A percentile compares a stretch with the other conserved stretches of the same genome.
phyloP scores from a whole-genome alignment of 805 yeast species.

The Grigorovia yakushimaensis region DNA sequence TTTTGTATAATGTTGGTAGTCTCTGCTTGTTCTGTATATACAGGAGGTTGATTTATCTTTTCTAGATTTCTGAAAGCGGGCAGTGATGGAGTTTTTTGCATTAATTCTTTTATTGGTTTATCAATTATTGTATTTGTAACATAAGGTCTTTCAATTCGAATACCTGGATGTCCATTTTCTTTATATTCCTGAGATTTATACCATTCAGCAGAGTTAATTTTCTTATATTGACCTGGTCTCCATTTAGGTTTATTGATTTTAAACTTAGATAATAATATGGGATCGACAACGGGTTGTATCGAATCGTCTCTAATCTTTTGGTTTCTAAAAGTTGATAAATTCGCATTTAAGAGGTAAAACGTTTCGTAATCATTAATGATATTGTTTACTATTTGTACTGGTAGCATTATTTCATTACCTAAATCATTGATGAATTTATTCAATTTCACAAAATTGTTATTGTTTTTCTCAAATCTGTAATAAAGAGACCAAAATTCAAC shows the following conservation, averaged over 20 bases:
- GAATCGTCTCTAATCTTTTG: neutral
- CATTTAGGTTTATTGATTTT: constrained; percentile 26
- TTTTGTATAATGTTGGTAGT: constrained; percentile 8
- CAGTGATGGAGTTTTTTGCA: constrained; percentile 24
- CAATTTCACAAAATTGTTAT: constrained; percentile 37
- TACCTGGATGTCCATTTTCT: constrained; percentile 31
- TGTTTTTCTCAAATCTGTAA: constrained; percentile 42
- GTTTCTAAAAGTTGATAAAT: constrained; percentile 13
- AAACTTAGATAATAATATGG: constrained; percentile 20
- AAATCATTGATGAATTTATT: constrained; percentile 37
- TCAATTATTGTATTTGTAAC: constrained; percentile 31
- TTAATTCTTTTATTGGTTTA: constrained; percentile 12
- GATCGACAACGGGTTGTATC: constrained; percentile 10
- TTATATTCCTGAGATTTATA: constrained; percentile 17
- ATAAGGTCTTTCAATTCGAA: constrained; percentile 35
- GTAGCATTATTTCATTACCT: constrained; percentile 37
- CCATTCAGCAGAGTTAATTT: constrained; percentile 11
- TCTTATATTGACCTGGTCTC: constrained; percentile 10
- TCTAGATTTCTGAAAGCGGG: constrained; percentile 61
- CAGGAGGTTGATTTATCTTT: constrained; percentile 42
- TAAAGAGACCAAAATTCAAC: constrained; percentile 47
- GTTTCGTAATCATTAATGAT: constrained; percentile 29
- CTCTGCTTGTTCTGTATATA: constrained; percentile 10
- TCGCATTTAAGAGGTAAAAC: constrained; percentile 30
- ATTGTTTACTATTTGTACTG: constrained; percentile 38